phyloP scores from a whole-genome alignment of 2,329 filamentous ascomycete genomes.

The Colletotrichum agaves region DNA sequence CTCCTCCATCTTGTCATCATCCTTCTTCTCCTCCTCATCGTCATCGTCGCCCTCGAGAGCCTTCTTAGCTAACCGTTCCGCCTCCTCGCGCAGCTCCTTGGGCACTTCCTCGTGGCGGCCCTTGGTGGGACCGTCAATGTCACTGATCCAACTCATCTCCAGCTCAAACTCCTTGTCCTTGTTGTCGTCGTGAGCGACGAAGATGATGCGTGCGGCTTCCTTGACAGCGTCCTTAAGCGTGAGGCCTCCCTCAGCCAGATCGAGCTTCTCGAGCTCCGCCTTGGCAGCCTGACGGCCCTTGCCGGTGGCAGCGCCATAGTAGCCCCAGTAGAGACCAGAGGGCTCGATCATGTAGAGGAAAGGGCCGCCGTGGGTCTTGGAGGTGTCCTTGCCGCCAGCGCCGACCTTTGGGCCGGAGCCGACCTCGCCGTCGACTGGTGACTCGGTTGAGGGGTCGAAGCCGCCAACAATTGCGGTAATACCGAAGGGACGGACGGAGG shows the following conservation, averaged over 20 bases:
- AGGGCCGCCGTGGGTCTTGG: slow-evolving; percentile 85
- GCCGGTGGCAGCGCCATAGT: slow-evolving; percentile 96
- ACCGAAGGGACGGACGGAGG: slow-evolving; percentile 94
- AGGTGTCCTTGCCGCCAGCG: slow-evolving; percentile 81
- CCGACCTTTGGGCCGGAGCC: slow-evolving; percentile 82
- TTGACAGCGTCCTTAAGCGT: slow-evolving; percentile 90
- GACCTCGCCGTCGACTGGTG: slow-evolving; percentile 90
- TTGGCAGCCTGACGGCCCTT: slow-evolving; percentile 98
- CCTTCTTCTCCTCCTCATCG: slow-evolving; percentile 67
- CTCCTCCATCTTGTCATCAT: slow-evolving; percentile 89
- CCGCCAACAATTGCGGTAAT: slow-evolving; percentile 95
- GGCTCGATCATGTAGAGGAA: slow-evolving; percentile 99
- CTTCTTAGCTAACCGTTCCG: slow-evolving; percentile 91
- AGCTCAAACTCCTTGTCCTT: slow-evolving; percentile 99
- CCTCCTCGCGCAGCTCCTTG: slow-evolving; percentile 89
- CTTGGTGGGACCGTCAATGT: slow-evolving; percentile 85
- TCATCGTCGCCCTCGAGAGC: slow-evolving; percentile 89
- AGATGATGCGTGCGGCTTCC: slow-evolving; percentile 96
- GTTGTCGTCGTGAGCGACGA: slow-evolving; percentile 97
- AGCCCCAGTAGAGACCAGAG: slow-evolving; percentile 97
- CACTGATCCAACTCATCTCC: slow-evolving; percentile 98
- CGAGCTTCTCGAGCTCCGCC: slow-evolving; percentile 97
- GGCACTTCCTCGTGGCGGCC: slow-evolving; percentile 94
- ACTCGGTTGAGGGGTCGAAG: slow-evolving; percentile 89
- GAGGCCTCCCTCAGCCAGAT: slow-evolving; percentile 80